Conservation (phyloP, 129 eudicot species). For the Dittrichia graveolens region DNA sequence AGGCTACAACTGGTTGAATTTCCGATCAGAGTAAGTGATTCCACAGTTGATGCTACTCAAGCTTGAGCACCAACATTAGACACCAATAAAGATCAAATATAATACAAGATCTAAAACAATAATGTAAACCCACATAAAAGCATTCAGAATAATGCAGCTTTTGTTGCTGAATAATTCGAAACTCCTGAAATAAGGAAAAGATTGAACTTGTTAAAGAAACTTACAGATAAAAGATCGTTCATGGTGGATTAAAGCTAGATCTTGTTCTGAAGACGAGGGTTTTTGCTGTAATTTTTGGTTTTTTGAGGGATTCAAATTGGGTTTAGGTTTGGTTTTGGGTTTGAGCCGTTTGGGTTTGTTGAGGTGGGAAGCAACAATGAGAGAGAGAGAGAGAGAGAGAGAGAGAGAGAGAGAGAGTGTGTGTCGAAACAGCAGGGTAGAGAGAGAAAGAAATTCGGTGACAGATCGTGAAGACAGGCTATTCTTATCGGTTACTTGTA, state of each 20-base stretch:
- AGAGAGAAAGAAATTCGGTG: constrained; percentile 39
- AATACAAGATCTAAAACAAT: constrained; percentile 2
- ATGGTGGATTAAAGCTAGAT: constrained; percentile 42
- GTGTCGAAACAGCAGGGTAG: constrained; percentile 26
- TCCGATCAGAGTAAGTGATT: background rate
- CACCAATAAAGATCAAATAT: constrained; percentile 13
- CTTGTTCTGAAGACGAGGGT: constrained; percentile 14
- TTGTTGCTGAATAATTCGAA: constrained; percentile 13
- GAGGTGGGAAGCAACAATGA: constrained; percentile 15
- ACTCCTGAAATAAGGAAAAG: background rate
- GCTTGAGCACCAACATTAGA: constrained; percentile 1
- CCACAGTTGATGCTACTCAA: constrained; percentile 12
- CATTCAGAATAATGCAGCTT: constrained; percentile 21
- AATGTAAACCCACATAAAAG: constrained; percentile 1
- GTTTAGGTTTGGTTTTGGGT: constrained; percentile 28
- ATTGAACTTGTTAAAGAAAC: constrained; percentile 3
- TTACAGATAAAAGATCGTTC: constrained; percentile 82
- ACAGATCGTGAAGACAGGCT: constrained; percentile 40
- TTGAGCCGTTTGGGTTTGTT: constrained; percentile 34
- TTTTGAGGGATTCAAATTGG: constrained; percentile 21
- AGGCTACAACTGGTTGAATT: background rate
- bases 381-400: constrained; percentile 19
- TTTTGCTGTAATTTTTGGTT: constrained; percentile 14
- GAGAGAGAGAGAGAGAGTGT: constrained; percentile 17
- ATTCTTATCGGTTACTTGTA: constrained; percentile 15